Base-by-base conservation (phyloP, 1,139 yeast species). In the Geotrichum reessii region DNA sequence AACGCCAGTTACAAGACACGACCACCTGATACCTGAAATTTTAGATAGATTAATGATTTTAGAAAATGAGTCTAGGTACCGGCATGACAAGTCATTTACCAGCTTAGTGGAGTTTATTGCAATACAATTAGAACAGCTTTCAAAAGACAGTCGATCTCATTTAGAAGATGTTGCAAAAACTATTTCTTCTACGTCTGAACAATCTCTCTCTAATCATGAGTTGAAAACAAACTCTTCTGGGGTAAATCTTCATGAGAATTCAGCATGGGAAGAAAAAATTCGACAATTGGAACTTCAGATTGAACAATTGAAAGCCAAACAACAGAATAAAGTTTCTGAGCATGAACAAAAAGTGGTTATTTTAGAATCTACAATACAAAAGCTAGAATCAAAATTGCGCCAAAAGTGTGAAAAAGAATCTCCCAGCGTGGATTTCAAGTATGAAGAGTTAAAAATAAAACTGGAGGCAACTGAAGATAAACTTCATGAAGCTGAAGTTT, bases 401-500 rank as follows among this genome's bases (percentile, higher is more conserved):
- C 47, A 48, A 14, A 50, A 7, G n/a, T 37, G 19, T 37, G 49
- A 44, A 19, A 11, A 12, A 17, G 49, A 42, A 19, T 22, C 46
- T 17, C 11, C 44, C 3, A 47, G 50, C 11, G 48, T 44, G 42
- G 50, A 50, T 25, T n/a, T 27, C 25, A 56, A 37, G 53, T 19
- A 17, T 37, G 31, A 48, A 19, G 50, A 54, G 27, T 9, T 31
- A 17, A 48, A 50, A 19, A 22, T 37, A 14, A 40, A 33, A 58
- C 53, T 40, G 46, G 47, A 63, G 56, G 53, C 61, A 51, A 27
- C 25, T 53, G 60, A 60, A 61, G 60, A 21, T 37, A 59, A 7
- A 58, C 63, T 47, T 8, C 62, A 11, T 51, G 62, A 49, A 17
- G 47, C 48, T 52, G 54, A 67, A 9, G 53, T 56, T 44, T 42